phyloP scores from a whole-genome alignment of 225 moss, liverwort and hornwort species.

The Sphagnum tenellum region DNA sequence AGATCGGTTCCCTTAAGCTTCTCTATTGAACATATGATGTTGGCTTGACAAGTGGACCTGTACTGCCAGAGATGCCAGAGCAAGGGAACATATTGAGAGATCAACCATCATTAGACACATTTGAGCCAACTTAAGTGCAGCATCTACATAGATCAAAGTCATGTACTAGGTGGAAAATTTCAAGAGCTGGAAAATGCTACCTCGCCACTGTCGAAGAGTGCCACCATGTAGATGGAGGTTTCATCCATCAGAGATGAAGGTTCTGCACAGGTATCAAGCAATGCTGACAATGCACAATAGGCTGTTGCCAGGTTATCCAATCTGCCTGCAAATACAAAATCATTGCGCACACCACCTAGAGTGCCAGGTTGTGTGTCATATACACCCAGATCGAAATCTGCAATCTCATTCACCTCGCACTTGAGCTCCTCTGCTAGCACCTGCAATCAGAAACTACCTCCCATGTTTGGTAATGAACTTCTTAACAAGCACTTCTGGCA shows the following conservation, averaged over 20 bases:
- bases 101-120: no score
- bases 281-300: slow-evolving; percentile 72
- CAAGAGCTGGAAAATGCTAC: slow-evolving; percentile 8
- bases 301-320: slow-evolving; percentile 72
- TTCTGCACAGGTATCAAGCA: slow-evolving; percentile 59
- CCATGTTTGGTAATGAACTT: no score
- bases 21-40: no score
- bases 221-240: slow-evolving; percentile 63
- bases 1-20: no score
- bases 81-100: no score
- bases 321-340: slow-evolving; percentile 68
- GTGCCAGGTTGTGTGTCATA: slow-evolving; percentile 74
- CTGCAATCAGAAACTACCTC: slow-evolving; percentile 13
- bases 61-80: no score
- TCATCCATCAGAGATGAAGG: slow-evolving; percentile 52
- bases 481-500: no score
- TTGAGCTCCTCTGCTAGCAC: slow-evolving; percentile 72
- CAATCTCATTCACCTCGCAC: slow-evolving; percentile 69
- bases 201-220: slow-evolving; percentile 81
- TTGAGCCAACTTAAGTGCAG: no score
- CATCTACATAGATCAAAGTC: no score
- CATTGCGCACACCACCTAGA: slow-evolving; percentile 75
- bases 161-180: no score
- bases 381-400: slow-evolving; percentile 76
- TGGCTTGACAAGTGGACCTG: no score